Conservation (phyloP, 257 asterid genomes). For the Nicotiana benthamiana region DNA sequence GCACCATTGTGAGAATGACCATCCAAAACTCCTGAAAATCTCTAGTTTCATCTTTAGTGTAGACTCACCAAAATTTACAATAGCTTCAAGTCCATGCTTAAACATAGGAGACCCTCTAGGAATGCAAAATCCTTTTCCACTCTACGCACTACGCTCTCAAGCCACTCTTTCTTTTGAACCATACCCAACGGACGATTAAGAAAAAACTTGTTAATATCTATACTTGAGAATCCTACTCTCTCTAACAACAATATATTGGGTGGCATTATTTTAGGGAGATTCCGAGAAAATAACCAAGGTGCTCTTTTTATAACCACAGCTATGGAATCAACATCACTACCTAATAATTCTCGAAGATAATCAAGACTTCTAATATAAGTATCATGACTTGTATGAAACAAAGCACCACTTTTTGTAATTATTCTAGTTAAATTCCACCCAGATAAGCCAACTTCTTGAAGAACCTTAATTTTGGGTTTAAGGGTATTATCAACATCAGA, state of each 20-base stretch:
- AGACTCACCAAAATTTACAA: not conserved
- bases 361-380: not conserved
- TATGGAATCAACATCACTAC: constrained; percentile 7
- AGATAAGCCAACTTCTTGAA: constrained; percentile 18
- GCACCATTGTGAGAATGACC: constrained; percentile 14
- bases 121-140: constrained; percentile 22
- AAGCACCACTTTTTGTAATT: not conserved
- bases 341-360: constrained; percentile 10
- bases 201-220: not conserved
- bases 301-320: constrained; percentile 3
- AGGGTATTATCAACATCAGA: constrained; percentile 13
- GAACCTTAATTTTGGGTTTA: constrained; percentile 12
- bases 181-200: not conserved
- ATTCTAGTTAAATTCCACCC: constrained; percentile 4
- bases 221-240: not conserved
- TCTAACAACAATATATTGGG: not conserved
- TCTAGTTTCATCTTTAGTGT: constrained; percentile 8
- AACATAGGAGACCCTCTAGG: constrained; percentile 13
- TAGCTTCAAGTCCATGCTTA: constrained; percentile 2
- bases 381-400: not conserved
- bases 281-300: not conserved
- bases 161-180: not conserved
- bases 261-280: not conserved
- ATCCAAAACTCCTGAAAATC: constrained; percentile 21
- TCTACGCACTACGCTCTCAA: not conserved